Conservation (phyloP, 129 eudicot genomes). For the Heracleum sosnowskyi region DNA sequence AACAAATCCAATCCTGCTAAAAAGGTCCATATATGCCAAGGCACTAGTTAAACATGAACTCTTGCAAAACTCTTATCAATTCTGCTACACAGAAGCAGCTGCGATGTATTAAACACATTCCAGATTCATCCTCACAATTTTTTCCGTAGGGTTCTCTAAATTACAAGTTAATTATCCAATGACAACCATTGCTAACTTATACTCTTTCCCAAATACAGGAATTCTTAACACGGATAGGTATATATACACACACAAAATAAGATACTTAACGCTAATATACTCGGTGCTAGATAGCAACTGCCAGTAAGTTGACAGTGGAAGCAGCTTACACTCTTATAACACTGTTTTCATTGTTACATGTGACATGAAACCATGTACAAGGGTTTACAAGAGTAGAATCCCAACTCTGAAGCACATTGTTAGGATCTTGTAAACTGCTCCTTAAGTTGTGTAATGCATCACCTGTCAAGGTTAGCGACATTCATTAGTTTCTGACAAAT, state of each 20-base stretch:
- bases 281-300: neutral
- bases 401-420: constrained; percentile 59
- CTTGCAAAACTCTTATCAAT: neutral
- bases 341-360: constrained; percentile 49
- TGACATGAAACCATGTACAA: constrained; percentile 66
- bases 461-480: constrained; percentile 20
- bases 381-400: constrained; percentile 57
- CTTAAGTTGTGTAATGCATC: constrained; percentile 52
- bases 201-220: neutral
- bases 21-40: neutral
- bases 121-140: neutral
- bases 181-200: neutral
- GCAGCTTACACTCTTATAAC: constrained; percentile 61
- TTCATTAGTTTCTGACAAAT: neutral
- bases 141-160: neutral
- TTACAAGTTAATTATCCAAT: neutral
- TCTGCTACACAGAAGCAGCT: neutral
- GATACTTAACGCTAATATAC: neutral
- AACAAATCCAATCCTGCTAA: neutral
- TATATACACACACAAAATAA: too few species aligned
- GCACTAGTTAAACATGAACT: neutral
- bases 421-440: constrained; percentile 40
- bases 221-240: neutral
- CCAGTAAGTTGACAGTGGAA: neutral
- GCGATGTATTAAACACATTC: neutral